Evolutionary conservation across 2,329 filamentous ascomycete species (phyloP), one percentile per base, ranked within the genome.

Genomic region (Sporothrix euskadiensis): DNA sequence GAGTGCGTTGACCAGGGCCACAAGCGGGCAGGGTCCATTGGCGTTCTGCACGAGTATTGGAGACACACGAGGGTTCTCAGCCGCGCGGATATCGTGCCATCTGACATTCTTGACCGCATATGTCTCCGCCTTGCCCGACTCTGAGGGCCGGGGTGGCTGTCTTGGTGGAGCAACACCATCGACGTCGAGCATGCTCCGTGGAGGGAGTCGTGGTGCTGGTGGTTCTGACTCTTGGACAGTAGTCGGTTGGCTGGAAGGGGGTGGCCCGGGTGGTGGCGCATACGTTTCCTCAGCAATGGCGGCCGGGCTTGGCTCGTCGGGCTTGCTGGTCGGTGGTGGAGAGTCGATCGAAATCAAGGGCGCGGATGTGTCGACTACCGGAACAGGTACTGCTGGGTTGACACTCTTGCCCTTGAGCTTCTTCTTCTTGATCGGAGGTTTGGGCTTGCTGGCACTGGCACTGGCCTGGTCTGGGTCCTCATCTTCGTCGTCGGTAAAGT

Each of bases 41-140:
- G 91, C 89, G 77, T 98, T 98, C 79, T 99, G 95, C 3, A 97
- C 90, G 56, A 98, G 84, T 73, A 98, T 94, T 0, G 96, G 95
- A 0, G 94, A 95, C n/a, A 88, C 87, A 59, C 93, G 87, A 52
- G 93, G 85, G 71, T 89, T 89, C n/a, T 87, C 85, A 0, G 85
- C 80, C 0, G 86, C 84, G 12, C 80, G 87, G 1, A 85, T 82
- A 80, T 98, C 93, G 74, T 90, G 85, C 94, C 95, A 98, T 75
- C 88, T 90, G 75, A 98, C 91, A 74, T 94, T 94, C 80, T 97
- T 97, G 80, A 98, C 94, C 73, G 94, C 92, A 78, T 99, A 98
- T 0, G 94, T 96, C 81, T 98, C 94, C 0, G 85, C 83, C 77
- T 85, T 86, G 63, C 81, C 83, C n/a, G 83, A 81, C 2, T 83